These are phyloP conservation scores for Sparassis latifolia DNA, from an alignment of 1,284 basidiomycete species.

Conservation along the genomic window DNA sequence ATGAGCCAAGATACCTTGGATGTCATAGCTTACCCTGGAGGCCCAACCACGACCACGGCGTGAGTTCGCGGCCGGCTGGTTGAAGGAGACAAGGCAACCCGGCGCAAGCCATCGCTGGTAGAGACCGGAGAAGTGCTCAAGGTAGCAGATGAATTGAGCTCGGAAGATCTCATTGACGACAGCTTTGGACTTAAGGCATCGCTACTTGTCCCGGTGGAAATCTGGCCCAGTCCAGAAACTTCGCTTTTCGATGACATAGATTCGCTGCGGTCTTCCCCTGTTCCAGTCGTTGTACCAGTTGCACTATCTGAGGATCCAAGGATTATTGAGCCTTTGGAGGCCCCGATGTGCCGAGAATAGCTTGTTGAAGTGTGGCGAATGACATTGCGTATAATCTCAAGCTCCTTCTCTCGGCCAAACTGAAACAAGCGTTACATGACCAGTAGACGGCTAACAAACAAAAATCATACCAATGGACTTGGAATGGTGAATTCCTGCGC, in stretches of 20 bases:
- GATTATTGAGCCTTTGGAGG: conserved; percentile 33
- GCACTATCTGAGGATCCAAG: conserved; percentile 33
- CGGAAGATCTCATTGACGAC: conserved; percentile 12
- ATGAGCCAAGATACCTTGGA: too few relatives aligned
- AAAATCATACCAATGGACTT: conserved; percentile 43
- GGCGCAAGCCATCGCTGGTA: conserved; percentile 35
- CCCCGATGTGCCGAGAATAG: conserved; percentile 49
- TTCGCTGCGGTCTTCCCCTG: conserved; percentile 37
- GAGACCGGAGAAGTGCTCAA: conserved; percentile 26
- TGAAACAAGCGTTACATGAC: conserved; percentile 16
- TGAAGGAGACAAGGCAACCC: conserved; percentile 35
- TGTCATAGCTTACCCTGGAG: conserved; percentile 44
- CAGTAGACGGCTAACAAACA: background rate
- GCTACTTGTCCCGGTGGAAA: conserved; percentile 10
- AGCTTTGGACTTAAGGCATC: conserved; percentile 11
- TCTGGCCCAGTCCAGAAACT: conserved; percentile 18
- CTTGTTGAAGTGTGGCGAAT: conserved; percentile 57
- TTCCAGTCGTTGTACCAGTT: conserved; percentile 22
- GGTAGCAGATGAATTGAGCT: conserved; percentile 13
- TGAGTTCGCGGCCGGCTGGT: conserved; percentile 43
- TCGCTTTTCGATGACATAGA: conserved; percentile 40
- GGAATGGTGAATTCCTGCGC: conserved; percentile 61
- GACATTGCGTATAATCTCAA: conserved; percentile 58
- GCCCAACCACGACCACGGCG: conserved; percentile 55
- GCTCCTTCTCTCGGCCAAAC: conserved; percentile 66